phyloP scores from a whole-genome alignment of 345 rosid species.

The Melastoma malabathricum region DNA sequence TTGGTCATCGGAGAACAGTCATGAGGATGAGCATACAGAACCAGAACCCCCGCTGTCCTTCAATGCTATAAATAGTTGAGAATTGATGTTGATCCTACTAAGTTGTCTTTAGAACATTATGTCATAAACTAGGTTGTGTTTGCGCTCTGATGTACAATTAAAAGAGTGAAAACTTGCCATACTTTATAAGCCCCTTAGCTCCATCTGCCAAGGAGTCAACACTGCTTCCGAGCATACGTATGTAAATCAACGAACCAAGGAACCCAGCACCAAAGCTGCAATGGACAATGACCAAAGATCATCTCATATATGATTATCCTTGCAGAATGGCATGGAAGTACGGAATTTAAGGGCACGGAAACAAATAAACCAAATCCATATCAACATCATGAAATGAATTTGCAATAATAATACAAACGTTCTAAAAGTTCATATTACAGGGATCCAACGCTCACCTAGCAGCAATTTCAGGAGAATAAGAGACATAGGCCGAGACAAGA shows the following conservation, averaged over 20 bases:
- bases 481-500: conserved; percentile 66
- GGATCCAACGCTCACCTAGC: conserved; percentile 40
- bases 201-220: conserved; percentile 87
- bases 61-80: too few species aligned
- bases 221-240: conserved; percentile 78
- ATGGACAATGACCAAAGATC: not conserved
- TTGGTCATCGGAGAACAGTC: too few species aligned
- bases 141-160: not conserved
- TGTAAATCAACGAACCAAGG: conserved; percentile 61
- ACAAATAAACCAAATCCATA: too few species aligned
- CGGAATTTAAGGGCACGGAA: too few species aligned
- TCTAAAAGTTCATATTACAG: not conserved
- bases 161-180: conserved; percentile 10
- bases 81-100: too few species aligned
- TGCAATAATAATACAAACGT: not conserved
- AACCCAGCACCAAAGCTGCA: conserved; percentile 77
- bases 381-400: too few species aligned
- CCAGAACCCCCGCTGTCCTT: too few species aligned
- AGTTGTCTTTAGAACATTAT: too few species aligned
- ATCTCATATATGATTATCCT: too few species aligned
- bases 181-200: conserved; percentile 73
- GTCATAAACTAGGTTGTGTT: too few species aligned
- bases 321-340: too few species aligned
- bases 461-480: conserved; percentile 78
- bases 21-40: too few species aligned